These are phyloP conservation scores for Circinella minor DNA, from an alignment of 371 early-diverging fungal species.

Conservation along the genomic window DNA sequence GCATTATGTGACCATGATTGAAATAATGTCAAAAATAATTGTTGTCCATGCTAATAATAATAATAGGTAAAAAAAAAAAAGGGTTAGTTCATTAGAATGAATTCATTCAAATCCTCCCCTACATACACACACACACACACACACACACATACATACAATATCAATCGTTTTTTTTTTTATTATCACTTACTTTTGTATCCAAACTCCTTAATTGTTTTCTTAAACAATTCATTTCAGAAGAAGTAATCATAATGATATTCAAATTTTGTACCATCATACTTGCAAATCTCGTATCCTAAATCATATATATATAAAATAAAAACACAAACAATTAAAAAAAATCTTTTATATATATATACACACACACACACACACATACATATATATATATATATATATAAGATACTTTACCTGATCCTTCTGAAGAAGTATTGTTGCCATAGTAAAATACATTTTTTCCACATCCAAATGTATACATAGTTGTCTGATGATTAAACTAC, in stretches of 20 bases:
- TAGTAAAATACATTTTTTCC: slow-evolving; percentile 80
- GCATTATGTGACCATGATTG: slow-evolving; percentile 92
- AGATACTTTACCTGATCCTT: slow-evolving; percentile 56
- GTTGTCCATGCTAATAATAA: slow-evolving; percentile 58
- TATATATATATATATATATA: not conserved
- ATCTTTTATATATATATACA: too few relatives aligned
- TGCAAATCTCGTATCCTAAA: slow-evolving; percentile 82
- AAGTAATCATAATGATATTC: slow-evolving; percentile 91
- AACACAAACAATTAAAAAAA: not conserved
- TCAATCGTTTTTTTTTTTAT: not conserved
- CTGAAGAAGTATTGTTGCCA: slow-evolving; percentile 78
- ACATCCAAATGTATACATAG: slow-evolving; percentile 83
- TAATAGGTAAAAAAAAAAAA: too few relatives aligned
- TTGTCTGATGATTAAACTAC: slow-evolving; percentile 86
- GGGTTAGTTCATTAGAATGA: too few relatives aligned
- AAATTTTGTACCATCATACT: slow-evolving; percentile 92
- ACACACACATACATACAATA: not conserved
- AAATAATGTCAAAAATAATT: slow-evolving; percentile 79
- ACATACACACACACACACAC: too few relatives aligned
- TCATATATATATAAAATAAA: not conserved
- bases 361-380: too few relatives aligned
- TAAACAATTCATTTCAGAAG: slow-evolving; percentile 82
- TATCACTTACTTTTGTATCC: slow-evolving; percentile 62
- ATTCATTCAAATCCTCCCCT: too few relatives aligned
- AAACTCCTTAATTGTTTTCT: slow-evolving; percentile 71